phyloP scores from a whole-genome alignment of 73 alveolate genomes.

The Paraurostyla sp. region DNA sequence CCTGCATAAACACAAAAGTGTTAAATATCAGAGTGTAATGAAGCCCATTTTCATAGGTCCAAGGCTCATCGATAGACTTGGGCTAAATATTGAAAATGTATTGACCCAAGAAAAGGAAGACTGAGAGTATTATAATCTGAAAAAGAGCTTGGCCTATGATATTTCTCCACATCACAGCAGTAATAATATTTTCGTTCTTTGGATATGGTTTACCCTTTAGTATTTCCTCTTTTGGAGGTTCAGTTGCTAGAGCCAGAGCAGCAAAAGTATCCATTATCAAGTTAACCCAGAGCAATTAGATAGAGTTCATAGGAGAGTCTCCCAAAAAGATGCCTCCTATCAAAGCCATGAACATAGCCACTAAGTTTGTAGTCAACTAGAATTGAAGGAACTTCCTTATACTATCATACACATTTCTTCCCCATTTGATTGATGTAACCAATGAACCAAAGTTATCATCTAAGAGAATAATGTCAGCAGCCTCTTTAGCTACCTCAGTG shows the following conservation, averaged over 20 bases:
- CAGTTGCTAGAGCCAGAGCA: conserved; percentile 92
- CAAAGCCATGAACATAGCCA: conserved; percentile 79
- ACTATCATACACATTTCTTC: conserved; percentile 85
- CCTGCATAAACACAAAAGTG: conserved; percentile 90
- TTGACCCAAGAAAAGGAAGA: conserved; percentile 61
- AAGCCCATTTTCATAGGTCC: conserved; percentile 73
- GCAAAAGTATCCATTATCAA: conserved; percentile 87
- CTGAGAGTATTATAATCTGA: conserved; percentile 62
- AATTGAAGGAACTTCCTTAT: conserved; percentile 83
- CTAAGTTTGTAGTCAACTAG: conserved; percentile 78
- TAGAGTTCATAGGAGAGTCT: conserved; percentile 80
- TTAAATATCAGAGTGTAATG: conserved; percentile 88
- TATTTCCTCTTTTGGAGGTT: conserved; percentile 89
- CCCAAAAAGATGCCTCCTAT: conserved; percentile 77
- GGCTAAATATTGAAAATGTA: too few species aligned
- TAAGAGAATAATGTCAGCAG: conserved; percentile 90
- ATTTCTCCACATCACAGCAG: conserved; percentile 82
- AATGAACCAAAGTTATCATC: conserved; percentile 87
- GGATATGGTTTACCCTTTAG: conserved; percentile 86
- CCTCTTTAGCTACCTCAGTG: conserved; percentile 97
- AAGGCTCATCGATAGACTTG: too few species aligned
- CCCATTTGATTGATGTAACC: conserved; percentile 87
- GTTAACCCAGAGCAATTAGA: conserved; percentile 89
- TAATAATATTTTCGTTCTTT: conserved; percentile 84
- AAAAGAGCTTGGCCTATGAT: conserved; percentile 74